Evolutionary conservation across 371 early-diverging fungal genomes (phyloP).

Genomic region (Lichtheimia ramosa): DNA sequence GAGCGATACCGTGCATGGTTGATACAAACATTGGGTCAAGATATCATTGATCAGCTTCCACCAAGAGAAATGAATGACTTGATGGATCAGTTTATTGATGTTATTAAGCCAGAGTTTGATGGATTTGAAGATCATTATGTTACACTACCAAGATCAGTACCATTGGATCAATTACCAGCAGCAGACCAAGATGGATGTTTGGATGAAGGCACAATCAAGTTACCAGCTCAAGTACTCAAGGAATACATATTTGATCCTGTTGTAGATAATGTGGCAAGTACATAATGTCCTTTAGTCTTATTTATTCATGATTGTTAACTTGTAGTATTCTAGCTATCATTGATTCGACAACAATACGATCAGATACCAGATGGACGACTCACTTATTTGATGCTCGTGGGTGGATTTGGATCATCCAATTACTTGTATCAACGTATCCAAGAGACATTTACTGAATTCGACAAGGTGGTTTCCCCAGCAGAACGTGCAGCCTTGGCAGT

Average conservation of each 20-base stretch:
- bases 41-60: slow-evolving; percentile 38
- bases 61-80: slow-evolving; percentile 45
- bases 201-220: slow-evolving; percentile 51
- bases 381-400: slow-evolving; percentile 41
- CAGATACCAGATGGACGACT: slow-evolving; percentile 26
- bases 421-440: slow-evolving; percentile 41
- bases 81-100: slow-evolving; percentile 58
- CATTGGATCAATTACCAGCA: slow-evolving; percentile 32
- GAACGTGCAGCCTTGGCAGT: slow-evolving; percentile 46
- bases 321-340: slow-evolving; percentile 28
- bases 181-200: slow-evolving; percentile 23
- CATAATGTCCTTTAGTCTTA: not conserved
- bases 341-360: slow-evolving; percentile 33
- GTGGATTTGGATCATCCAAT: slow-evolving; percentile 52
- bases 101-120: slow-evolving; percentile 59
- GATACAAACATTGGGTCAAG: slow-evolving; percentile 40
- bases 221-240: slow-evolving; percentile 49
- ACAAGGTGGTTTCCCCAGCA: slow-evolving; percentile 42
- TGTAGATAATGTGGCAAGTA: slow-evolving; percentile 45
- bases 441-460: slow-evolving; percentile 23
- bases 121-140: slow-evolving; percentile 53
- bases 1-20: slow-evolving; percentile 41
- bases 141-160: slow-evolving; percentile 43
- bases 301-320: slow-evolving; percentile 4
- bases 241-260: slow-evolving; percentile 61